Conservation (phyloP, 768 basidiomycete genomes). For the Sutorius australiensis region DNA sequence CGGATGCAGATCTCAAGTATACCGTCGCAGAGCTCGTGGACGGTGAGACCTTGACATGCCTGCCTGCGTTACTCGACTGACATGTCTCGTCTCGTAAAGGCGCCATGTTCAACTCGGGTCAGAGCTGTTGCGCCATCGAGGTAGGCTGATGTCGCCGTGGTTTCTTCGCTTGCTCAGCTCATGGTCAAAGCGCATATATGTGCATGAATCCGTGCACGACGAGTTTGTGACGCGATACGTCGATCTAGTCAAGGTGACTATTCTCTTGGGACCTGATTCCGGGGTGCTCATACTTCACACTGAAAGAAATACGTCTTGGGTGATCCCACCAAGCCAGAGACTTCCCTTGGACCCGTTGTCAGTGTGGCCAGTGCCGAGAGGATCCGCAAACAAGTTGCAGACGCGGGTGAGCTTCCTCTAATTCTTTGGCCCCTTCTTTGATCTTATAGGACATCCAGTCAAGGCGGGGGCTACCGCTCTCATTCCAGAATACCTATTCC, state of each 20-base stretch:
- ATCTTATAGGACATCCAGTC: slow-evolving; percentile 39
- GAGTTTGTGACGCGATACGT: slow-evolving; percentile 72
- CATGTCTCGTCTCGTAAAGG: slow-evolving; percentile 39
- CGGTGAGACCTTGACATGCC: slow-evolving; percentile 44
- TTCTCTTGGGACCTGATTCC: neutral
- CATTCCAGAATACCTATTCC: slow-evolving; percentile 63
- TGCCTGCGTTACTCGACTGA: neutral
- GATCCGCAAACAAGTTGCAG: slow-evolving; percentile 82
- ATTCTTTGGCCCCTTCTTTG: neutral
- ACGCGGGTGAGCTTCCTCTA: slow-evolving; percentile 56
- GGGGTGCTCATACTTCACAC: neutral
- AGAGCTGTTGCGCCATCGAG: slow-evolving; percentile 94
- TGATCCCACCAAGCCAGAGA: slow-evolving; percentile 71
- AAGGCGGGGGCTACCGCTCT: slow-evolving; percentile 75
- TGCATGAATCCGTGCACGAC: slow-evolving; percentile 81
- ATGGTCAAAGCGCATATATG: slow-evolving; percentile 75
- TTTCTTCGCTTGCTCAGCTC: neutral
- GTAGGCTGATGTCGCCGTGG: slow-evolving; percentile 34
- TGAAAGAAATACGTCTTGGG: slow-evolving; percentile 76
- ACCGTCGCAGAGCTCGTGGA: slow-evolving; percentile 87
- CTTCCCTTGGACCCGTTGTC: slow-evolving; percentile 90
- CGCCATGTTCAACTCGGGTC: slow-evolving; percentile 95
- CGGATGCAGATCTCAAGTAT: slow-evolving; percentile 81
- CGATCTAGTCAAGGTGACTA: slow-evolving; percentile 62
- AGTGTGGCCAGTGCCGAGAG: slow-evolving; percentile 79